Conservation (phyloP, 495 filamentous ascomycete genomes). For the Neurospora hispaniola region DNA sequence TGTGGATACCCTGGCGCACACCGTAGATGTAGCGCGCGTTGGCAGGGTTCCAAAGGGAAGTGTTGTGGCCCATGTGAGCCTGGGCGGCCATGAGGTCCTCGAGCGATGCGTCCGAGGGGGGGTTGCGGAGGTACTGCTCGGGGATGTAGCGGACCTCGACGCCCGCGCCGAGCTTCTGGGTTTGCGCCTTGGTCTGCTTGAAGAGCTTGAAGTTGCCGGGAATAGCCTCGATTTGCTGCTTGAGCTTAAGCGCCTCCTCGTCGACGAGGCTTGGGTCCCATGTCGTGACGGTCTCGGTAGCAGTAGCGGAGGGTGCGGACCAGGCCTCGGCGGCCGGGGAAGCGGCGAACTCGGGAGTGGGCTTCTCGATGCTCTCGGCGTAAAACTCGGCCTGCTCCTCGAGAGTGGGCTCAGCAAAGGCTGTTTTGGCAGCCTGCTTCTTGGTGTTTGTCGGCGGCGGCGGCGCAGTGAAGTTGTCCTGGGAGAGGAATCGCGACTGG, state of each 20-base stretch:
- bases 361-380: neutral
- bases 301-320: neutral
- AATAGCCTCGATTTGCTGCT: constrained; percentile 19
- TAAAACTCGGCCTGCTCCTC: neutral
- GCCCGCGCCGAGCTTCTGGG: constrained; percentile 40
- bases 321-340: neutral
- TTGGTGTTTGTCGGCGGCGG: constrained; percentile 1
- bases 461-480: constrained; percentile 2
- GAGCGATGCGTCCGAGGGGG: constrained; percentile 74
- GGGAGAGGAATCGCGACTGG: constrained; percentile 16
- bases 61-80: constrained; percentile 84
- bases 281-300: neutral
- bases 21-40: constrained; percentile 95
- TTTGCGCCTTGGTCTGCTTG: constrained; percentile 15
- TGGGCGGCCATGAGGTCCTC: constrained; percentile 87
- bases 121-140: constrained; percentile 52
- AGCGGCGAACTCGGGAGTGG: neutral
- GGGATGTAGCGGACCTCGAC: constrained; percentile 55
- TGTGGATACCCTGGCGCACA: constrained; percentile 80
- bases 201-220: constrained; percentile 20
- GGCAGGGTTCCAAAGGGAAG: constrained; percentile 87
- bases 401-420: neutral
- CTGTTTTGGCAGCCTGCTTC: neutral
- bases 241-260: constrained; percentile 7
- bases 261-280: neutral